Base-by-base conservation (phyloP, 2,329 filamentous ascomycete genomes). In the Onygenales sp. region DNA sequence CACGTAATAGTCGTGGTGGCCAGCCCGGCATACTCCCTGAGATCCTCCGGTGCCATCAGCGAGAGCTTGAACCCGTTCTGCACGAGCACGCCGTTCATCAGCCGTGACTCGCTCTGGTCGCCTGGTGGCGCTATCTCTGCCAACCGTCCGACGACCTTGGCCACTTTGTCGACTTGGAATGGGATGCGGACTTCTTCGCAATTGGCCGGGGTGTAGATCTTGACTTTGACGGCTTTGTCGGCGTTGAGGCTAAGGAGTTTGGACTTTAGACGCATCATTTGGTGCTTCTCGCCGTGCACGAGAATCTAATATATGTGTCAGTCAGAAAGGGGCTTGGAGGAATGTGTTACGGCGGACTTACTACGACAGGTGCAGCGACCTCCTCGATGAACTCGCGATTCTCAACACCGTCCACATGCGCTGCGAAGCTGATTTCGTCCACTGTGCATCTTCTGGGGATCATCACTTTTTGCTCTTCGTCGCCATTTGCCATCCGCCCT, bases 1-100 rank as follows among this genome's bases (percentile, higher is more conserved):
- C 93, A 98, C 13, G 85, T 83, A 54, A 98, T 92, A 1, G 88
- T 95, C 0, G 93, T 97, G 0, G 93, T 97, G 2, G 90, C 96
- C 33, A 98, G 75, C n/a, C 93, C 93, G 0, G 93, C 93, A 67
- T 95, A 98, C 70, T 98, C 93, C 56, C 90, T 85, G 36, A 98
- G 77, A 66, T 98, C 93, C 62, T 97, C 93, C 0, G 93, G 91
- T 0, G 91, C 91, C 92, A 98, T 97, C 36, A 98, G 78, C 0
- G 88, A 94, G 66, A 98, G 82, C 69, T 97, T 95, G 71, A 98
- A 97, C 68, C 96, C 93, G 67, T 95, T 97, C 62, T 97, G 92
- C 7, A 98, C 91, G 13, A 98, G 78, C 0, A 98, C 93, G 32
- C 93, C 93, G 0, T 86, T 87, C 61, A 98, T 82, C 43, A 97